A percentile compares a stretch with the other conserved stretches of the same genome.
Conservation (phyloP, 2,329 filamentous ascomycete species). For the Nemania bipapillata region DNA sequence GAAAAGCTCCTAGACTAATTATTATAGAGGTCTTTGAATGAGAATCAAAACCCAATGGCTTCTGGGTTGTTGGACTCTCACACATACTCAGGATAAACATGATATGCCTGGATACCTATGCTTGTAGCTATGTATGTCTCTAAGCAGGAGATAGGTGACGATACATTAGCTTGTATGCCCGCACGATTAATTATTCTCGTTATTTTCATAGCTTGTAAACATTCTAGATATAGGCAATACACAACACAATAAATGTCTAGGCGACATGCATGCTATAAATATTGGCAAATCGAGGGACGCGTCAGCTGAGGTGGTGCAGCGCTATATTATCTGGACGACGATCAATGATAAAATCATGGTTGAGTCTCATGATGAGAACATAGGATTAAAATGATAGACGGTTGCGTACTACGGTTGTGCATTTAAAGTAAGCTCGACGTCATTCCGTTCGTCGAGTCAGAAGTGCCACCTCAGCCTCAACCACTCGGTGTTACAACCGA, state of each 20-base stretch:
- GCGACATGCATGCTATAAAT: too few relatives aligned
- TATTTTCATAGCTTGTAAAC: neutral
- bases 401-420: neutral
- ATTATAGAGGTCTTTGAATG: neutral
- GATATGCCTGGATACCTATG: neutral
- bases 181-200: neutral
- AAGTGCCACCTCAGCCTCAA: neutral
- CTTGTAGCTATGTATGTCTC: neutral
- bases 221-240: too few relatives aligned
- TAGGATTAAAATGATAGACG: neutral
- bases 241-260: too few relatives aligned
- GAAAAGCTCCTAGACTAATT: neutral
- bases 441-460: conserved; percentile 13
- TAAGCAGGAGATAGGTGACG: neutral
- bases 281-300: neutral
- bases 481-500: neutral
- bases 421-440: conserved; percentile 6
- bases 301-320: neutral
- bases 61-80: too few relatives aligned
- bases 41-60: neutral
- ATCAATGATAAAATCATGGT: conserved; percentile 5
- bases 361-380: neutral
- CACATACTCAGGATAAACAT: too few relatives aligned
- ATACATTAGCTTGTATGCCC: neutral
- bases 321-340: neutral